Evolutionary conservation across 2,329 filamentous ascomycete species (phyloP).

Genomic region (Aspergillus melleus): DNA sequence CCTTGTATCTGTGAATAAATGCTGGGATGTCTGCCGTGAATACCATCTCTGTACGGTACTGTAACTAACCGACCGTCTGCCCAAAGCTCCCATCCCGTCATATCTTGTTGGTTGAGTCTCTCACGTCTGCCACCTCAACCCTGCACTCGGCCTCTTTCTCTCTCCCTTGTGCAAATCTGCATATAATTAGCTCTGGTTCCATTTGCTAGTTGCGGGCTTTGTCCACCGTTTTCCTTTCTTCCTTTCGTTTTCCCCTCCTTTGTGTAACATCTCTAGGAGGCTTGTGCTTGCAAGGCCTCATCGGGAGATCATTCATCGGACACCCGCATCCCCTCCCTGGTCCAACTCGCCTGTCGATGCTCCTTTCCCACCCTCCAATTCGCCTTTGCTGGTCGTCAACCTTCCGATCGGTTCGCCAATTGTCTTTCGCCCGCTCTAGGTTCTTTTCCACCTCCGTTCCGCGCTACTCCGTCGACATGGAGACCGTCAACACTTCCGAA

Average conservation of each 20-base stretch:
- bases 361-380: constrained; percentile 32
- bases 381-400: constrained; percentile 31
- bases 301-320: constrained; percentile 13
- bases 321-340: constrained; percentile 16
- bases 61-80: background rate
- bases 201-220: background rate
- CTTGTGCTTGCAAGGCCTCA: constrained; percentile 11
- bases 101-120: constrained; percentile 9
- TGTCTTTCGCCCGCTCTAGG: constrained; percentile 30
- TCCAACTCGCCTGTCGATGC: constrained; percentile 30
- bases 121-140: constrained; percentile 3
- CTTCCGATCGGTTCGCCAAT: constrained; percentile 28
- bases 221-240: background rate
- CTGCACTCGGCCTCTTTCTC: constrained; percentile 6
- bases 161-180: background rate
- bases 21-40: background rate
- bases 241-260: constrained; percentile 2
- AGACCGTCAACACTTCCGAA: constrained; percentile 73
- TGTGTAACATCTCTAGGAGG: constrained; percentile 9
- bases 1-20: too few species aligned
- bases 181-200: constrained; percentile 1
- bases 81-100: background rate
- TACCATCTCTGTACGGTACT: background rate
- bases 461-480: constrained; percentile 61
- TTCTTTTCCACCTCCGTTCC: constrained; percentile 40